A percentile compares a stretch with the other conserved stretches of the same genome.
Conservation (phyloP, 176 grass and related monocot species). For the Musa troglodytarum region DNA sequence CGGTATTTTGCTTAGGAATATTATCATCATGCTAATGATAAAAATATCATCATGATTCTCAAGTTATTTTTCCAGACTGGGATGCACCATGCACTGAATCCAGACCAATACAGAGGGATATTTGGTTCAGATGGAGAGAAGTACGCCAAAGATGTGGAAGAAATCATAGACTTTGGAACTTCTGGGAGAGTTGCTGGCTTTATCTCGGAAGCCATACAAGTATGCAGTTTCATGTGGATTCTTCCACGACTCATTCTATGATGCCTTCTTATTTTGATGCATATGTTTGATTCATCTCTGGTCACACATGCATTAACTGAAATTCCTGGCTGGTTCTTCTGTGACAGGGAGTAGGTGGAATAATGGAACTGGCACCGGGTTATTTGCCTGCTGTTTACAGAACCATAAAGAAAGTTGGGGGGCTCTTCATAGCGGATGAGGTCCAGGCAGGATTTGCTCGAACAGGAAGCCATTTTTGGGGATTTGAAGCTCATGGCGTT, state of each 20-base stretch:
- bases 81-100: slow-evolving; percentile 83
- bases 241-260: too few species aligned
- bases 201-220: slow-evolving; percentile 93
- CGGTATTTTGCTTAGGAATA: too few species aligned
- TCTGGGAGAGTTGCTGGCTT: slow-evolving; percentile 65
- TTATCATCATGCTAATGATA: too few species aligned
- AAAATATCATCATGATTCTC: too few species aligned
- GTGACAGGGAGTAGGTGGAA: slow-evolving; percentile 72
- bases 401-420: slow-evolving; percentile 64
- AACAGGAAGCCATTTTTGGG: slow-evolving; percentile 34
- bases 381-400: slow-evolving; percentile 66
- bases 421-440: slow-evolving; percentile 74
- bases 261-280: neutral
- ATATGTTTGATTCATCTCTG: neutral
- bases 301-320: neutral
- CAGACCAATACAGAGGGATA: slow-evolving; percentile 72
- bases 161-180: slow-evolving; percentile 87
- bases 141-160: slow-evolving; percentile 77
- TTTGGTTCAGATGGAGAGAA: slow-evolving; percentile 79
- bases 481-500: slow-evolving; percentile 38
- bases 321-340: neutral
- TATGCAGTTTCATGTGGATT: slow-evolving; percentile 9
- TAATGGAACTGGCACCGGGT: slow-evolving; percentile 78
- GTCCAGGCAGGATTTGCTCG: slow-evolving; percentile 71
- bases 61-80: slow-evolving; percentile 35